phyloP scores from a whole-genome alignment of 176 grass and related monocot species.

The Paspalum vaginatum region DNA sequence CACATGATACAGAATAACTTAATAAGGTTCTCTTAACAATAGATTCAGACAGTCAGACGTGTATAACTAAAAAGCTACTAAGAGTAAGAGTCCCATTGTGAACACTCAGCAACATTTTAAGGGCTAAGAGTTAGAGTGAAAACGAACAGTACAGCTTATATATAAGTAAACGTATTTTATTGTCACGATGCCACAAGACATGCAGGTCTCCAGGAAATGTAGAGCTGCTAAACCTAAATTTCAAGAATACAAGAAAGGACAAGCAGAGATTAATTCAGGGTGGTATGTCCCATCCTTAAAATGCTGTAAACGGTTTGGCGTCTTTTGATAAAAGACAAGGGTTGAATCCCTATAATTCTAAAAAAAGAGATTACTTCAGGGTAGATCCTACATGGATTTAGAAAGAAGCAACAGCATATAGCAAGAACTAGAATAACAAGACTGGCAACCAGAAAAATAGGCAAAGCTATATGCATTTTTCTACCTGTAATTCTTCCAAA shows the following conservation, averaged over 20 bases:
- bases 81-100: constrained; percentile 18
- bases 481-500: constrained; percentile 6
- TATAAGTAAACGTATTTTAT: neutral
- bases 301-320: no score
- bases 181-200: neutral
- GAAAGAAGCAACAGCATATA: constrained; percentile 20
- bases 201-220: neutral
- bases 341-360: no score
- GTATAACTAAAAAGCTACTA: constrained; percentile 29
- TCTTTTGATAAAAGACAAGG: no score
- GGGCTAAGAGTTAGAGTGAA: neutral
- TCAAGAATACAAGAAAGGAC: constrained; percentile 25
- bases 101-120: neutral
- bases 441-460: neutral
- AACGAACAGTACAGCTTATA: constrained; percentile 3
- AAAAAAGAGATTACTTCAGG: constrained; percentile 1
- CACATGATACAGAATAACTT: constrained; percentile 21
- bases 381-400: neutral
- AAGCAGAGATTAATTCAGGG: neutral
- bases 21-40: constrained; percentile 1
- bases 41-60: neutral
- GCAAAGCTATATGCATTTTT: constrained; percentile 22
- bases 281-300: no score
- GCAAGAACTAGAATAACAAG: neutral
- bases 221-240: constrained; percentile 27